Evolutionary conservation across 805 yeast genomes (phyloP).

Genomic region (Kurtzmaniella fragi): DNA sequence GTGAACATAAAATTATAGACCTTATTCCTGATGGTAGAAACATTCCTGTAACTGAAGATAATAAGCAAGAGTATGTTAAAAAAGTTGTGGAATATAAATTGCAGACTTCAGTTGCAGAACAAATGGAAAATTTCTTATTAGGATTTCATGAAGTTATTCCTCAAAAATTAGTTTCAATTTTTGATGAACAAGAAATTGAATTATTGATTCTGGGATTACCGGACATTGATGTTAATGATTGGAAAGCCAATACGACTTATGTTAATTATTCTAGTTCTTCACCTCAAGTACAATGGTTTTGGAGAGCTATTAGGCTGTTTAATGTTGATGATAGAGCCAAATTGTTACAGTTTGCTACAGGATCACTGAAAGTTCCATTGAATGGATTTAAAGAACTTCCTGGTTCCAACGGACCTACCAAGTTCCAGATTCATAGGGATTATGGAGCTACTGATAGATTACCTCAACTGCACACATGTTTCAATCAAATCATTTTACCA

Average conservation of each 20-base stretch:
- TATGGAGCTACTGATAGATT: constrained; percentile 80
- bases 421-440: constrained; percentile 85
- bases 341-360: constrained; percentile 91
- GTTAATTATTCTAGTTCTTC: constrained; percentile 79
- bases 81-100: constrained; percentile 83
- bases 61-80: constrained; percentile 84
- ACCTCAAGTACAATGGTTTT: constrained; percentile 90
- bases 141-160: constrained; percentile 93
- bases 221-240: constrained; percentile 91
- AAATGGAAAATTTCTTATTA: constrained; percentile 74
- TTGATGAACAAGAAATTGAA: constrained; percentile 95
- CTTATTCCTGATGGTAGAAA: constrained; percentile 77
- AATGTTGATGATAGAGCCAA: constrained; percentile 93
- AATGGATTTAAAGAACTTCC: constrained; percentile 88
- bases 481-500: constrained; percentile 91
- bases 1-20: constrained; percentile 81
- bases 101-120: constrained; percentile 78
- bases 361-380: constrained; percentile 93
- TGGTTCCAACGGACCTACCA: constrained; percentile 81
- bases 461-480: constrained; percentile 96
- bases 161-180: constrained; percentile 73
- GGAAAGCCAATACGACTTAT: constrained; percentile 83
- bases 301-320: constrained; percentile 96
- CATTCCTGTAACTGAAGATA: constrained; percentile 82
- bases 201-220: constrained; percentile 91